phyloP scores from a whole-genome alignment of 2,329 filamentous ascomycete species.

The Waltergamsia citrina region DNA sequence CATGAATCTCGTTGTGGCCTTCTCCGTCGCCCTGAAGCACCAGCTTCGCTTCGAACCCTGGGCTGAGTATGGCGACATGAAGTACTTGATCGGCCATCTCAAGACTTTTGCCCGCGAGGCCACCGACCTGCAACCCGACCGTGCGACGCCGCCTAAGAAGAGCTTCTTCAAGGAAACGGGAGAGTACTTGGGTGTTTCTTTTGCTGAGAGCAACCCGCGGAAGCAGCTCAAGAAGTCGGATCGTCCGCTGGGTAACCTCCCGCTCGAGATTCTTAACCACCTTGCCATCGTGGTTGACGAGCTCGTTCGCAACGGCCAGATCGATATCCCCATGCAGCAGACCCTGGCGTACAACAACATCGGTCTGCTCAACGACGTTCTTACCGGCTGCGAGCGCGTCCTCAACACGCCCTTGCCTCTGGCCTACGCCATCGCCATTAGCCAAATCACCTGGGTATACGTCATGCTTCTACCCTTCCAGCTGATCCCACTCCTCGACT shows the following conservation, averaged over 20 bases:
- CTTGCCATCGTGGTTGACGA: conserved; percentile 57
- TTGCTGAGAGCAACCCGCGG: conserved; percentile 69
- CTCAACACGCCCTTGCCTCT: conserved; percentile 74
- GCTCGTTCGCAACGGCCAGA: conserved; percentile 43
- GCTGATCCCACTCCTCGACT: conserved; percentile 52
- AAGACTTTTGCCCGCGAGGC: conserved; percentile 61
- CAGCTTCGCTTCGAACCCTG: conserved; percentile 78
- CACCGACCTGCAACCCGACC: conserved; percentile 24
- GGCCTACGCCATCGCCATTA: conserved; percentile 76
- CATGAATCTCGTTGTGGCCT: conserved; percentile 71
- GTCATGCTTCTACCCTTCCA: conserved; percentile 76
- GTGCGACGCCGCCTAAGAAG: conserved; percentile 25
- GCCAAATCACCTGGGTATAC: conserved; percentile 81
- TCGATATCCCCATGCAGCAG: conserved; percentile 49
- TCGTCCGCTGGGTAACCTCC: conserved; percentile 71
- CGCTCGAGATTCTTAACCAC: conserved; percentile 70
- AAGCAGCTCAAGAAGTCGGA: conserved; percentile 66
- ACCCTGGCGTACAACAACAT: conserved; percentile 52
- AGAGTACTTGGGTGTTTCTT: conserved; percentile 66
- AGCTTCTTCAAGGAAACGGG: conserved; percentile 54
- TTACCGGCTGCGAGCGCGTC: conserved; percentile 66
- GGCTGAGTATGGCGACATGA: conserved; percentile 65
- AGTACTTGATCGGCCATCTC: conserved; percentile 60
- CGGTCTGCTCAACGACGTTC: conserved; percentile 58
- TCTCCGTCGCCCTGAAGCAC: conserved; percentile 71